Evolutionary conservation across 495 filamentous ascomycete genomes (phyloP).

Genomic region (Aeminium ludgeri): DNA sequence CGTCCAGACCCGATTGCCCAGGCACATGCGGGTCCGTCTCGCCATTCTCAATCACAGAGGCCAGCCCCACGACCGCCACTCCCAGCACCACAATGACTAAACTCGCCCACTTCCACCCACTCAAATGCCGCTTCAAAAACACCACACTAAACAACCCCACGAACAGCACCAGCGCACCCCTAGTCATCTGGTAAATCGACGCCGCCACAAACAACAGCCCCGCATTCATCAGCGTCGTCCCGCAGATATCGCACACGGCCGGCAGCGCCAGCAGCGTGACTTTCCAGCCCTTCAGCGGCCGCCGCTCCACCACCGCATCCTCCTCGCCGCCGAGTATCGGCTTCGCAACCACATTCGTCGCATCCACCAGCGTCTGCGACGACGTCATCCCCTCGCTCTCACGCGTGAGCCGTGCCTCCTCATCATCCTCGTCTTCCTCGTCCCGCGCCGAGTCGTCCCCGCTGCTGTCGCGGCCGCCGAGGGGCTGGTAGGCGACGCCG

Average conservation of each 20-base stretch:
- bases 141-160: constrained; percentile 89
- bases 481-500: constrained; percentile 45
- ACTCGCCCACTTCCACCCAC: constrained; percentile 75
- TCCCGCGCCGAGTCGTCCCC: constrained; percentile 7
- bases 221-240: constrained; percentile 93
- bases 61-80: constrained; percentile 76
- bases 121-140: constrained; percentile 62
- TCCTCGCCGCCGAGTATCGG: constrained; percentile 23
- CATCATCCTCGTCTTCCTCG: constrained; percentile 32
- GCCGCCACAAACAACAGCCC: constrained; percentile 86
- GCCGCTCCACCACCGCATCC: constrained; percentile 19
- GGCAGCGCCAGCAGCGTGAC: constrained; percentile 69
- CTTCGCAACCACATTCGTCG: constrained; percentile 35
- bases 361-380: constrained; percentile 17
- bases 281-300: constrained; percentile 50
- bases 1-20: constrained; percentile 4
- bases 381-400: constrained; percentile 5
- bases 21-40: constrained; percentile 17
- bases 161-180: constrained; percentile 84
- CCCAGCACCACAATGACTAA: constrained; percentile 74
- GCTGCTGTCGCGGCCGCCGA: constrained; percentile 25
- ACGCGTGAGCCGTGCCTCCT: constrained; percentile 14
- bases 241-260: constrained; percentile 82
- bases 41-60: constrained; percentile 62
- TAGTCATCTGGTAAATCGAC: constrained; percentile 96